Base-by-base conservation (phyloP, 164 flowering plant species). In the Saururus chinensis region DNA sequence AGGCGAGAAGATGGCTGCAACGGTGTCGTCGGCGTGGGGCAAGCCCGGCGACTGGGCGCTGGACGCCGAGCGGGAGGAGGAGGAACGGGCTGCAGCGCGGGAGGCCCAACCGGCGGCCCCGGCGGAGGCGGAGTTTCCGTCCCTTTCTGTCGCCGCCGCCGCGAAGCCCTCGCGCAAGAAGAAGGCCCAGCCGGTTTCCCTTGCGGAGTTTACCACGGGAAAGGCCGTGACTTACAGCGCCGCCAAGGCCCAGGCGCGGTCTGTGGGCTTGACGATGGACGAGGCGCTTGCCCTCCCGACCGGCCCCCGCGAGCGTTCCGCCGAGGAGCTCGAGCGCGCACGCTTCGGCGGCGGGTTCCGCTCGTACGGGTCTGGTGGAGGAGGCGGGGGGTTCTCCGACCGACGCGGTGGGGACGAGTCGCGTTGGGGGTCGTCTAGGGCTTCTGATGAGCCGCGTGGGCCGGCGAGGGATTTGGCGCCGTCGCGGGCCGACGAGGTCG, bases 1-100 rank as follows among this genome's bases (percentile, higher is more conserved):
- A 54, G 40, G 60, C 30, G 53, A 56, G 55, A 61, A 60, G 60
- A 41, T 48, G 51, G 60, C 41, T 48, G 71, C 40, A 21, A 76
- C 76, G 84, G 84, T 82, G 52, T 25, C 30, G 67, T 79, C 90
- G 17, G 77, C 67, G 9, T 87, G 96, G 97, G 66, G 71, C 60
- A 87, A 87, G 66, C 88, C 92, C n/a, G 86, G 87, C 25, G 82
- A 87, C 17, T 87, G 95, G 95, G 91, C 93, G 0, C 77, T 85
- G 3, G 93, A 83, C 64, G 71, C 97, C 11, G 88, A 85, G 64
- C 83, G 83, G 60, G 67, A 87, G 62, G 98, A 86, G 63, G 87
- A 59, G 1, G 56, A 41, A n/a, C 12, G 4, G 20, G 51, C 30
- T 4, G 40, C 42, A 11, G 42, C 42, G 42, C 42, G 8, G 2